Evolutionary conservation across 2,329 filamentous ascomycete species (phyloP).

Genomic region (Venturia carpophila): DNA sequence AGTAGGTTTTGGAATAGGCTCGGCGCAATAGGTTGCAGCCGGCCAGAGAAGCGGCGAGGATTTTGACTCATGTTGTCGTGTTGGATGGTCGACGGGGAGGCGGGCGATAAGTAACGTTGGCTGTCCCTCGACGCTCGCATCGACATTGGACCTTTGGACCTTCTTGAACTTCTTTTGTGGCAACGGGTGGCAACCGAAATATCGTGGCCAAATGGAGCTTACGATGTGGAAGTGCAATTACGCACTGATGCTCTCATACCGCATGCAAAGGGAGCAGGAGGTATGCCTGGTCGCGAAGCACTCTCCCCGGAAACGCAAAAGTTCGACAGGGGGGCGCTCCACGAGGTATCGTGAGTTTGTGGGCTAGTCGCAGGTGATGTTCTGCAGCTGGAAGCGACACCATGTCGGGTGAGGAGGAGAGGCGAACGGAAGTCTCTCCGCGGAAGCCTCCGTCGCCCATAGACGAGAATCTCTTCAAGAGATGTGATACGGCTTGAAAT

Average conservation of each 20-base stretch:
- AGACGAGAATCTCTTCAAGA: not conserved
- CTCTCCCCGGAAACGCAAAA: not conserved
- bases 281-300: not conserved
- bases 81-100: not conserved
- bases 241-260: constrained; percentile 2
- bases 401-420: not conserved
- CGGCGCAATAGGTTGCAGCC: not conserved
- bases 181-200: not conserved
- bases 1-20: not conserved
- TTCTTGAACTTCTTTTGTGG: not conserved
- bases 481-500: not conserved
- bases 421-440: not conserved
- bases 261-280: not conserved
- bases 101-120: not conserved
- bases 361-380: not conserved
- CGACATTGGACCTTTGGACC: not conserved
- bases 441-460: not conserved
- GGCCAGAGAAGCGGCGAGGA: not conserved
- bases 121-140: not conserved
- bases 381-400: not conserved
- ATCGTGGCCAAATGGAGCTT: not conserved
- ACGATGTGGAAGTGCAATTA: not conserved
- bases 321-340: not conserved
- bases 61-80: not conserved
- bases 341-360: not conserved